Percentiles rank a stretch among this genome's conserved stretches.
phyloP scores from a whole-genome alignment of 106 monocot genomes.

The Dendrobium huoshanense region DNA sequence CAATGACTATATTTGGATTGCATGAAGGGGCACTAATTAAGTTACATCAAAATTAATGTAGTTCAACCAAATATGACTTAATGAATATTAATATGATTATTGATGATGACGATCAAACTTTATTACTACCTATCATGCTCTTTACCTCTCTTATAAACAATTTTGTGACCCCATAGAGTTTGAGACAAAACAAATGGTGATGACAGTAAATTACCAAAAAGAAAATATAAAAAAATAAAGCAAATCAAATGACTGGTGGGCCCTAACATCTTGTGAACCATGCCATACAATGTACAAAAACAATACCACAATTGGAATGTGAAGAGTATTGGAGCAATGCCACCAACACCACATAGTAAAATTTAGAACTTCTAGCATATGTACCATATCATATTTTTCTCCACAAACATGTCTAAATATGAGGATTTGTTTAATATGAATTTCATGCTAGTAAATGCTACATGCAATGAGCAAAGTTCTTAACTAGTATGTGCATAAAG shows the following conservation, averaged over 20 bases:
- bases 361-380: not conserved
- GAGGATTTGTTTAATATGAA: not conserved
- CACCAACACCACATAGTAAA: not conserved
- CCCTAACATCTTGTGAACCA: not conserved
- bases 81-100: not conserved
- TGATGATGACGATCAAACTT: not conserved
- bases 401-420: not conserved
- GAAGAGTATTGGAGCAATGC: not conserved
- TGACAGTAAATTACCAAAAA: not conserved
- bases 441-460: not conserved
- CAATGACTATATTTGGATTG: no score
- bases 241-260: not conserved
- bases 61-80: not conserved
- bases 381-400: not conserved
- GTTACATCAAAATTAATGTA: no score
- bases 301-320: not conserved
- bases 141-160: no score
- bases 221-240: not conserved
- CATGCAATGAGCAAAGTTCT: no score
- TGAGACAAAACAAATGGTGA: not conserved
- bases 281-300: not conserved
- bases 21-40: no score
- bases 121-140: no score
- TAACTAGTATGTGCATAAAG: no score
- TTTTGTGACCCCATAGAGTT: no score